phyloP scores from a whole-genome alignment of 2,329 filamentous ascomycete genomes.

The Colletotrichum scovillei region DNA sequence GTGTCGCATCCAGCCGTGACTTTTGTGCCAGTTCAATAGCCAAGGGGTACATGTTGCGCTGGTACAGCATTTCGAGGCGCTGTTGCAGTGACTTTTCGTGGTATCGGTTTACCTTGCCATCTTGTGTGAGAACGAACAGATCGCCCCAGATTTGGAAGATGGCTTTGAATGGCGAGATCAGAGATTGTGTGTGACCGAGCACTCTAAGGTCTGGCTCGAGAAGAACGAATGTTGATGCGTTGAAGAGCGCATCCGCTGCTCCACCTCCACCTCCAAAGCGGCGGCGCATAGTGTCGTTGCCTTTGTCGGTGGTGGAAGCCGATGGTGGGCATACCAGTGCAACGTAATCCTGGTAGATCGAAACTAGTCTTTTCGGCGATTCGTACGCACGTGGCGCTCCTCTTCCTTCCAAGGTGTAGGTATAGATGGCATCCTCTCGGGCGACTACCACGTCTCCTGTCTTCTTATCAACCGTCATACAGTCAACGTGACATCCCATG shows the following conservation, averaged over 20 bases:
- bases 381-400: constrained; percentile 93
- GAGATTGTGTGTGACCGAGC: constrained; percentile 87
- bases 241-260: constrained; percentile 82
- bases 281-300: constrained; percentile 72
- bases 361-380: constrained; percentile 85
- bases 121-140: constrained; percentile 87
- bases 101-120: constrained; percentile 92
- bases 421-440: constrained; percentile 94
- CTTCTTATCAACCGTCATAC: constrained; percentile 87
- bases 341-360: constrained; percentile 86
- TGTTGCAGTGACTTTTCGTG: constrained; percentile 92
- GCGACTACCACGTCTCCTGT: constrained; percentile 91
- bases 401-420: constrained; percentile 86
- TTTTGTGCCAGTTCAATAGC: constrained; percentile 95
- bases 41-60: constrained; percentile 90
- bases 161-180: constrained; percentile 82
- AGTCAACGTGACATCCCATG: constrained; percentile 89
- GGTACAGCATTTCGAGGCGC: constrained; percentile 92
- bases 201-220: constrained; percentile 93
- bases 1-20: constrained; percentile 79
- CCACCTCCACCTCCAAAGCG: constrained; percentile 79
- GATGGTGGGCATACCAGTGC: constrained; percentile 83
- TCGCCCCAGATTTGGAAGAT: constrained; percentile 92
- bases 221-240: constrained; percentile 87
- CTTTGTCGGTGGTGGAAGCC: constrained; percentile 60